phyloP scores from a whole-genome alignment of 306 rosid species.

The Crotalaria pallida region DNA sequence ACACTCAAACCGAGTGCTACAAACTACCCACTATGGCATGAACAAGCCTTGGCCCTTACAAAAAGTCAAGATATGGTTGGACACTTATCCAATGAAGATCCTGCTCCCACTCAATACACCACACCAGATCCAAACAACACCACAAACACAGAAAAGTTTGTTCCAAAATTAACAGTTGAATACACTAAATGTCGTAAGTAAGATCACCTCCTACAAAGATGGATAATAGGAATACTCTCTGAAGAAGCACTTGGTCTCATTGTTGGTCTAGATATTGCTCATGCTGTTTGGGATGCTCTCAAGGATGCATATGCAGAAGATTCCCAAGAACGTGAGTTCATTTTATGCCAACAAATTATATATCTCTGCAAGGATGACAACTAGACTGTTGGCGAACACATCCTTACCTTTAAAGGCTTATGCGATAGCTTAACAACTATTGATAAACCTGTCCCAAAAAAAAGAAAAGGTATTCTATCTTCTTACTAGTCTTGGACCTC shows the following conservation, averaged over 20 bases:
- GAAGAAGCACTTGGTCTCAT: background rate
- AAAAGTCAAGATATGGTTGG: background rate
- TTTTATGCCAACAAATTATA: background rate
- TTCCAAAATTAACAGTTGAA: background rate
- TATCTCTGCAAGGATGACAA: background rate
- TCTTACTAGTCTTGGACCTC: background rate
- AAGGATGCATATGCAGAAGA: background rate
- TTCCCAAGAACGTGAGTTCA: constrained; percentile 3
- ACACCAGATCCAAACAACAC: background rate
- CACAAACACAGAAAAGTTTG: background rate
- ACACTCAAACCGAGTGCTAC: background rate
- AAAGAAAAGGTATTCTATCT: background rate
- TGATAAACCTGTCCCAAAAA: background rate
- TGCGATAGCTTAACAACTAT: background rate
- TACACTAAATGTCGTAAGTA: too few species aligned
- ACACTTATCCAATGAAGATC: background rate
- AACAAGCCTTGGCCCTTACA: background rate
- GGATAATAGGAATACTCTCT: too few species aligned
- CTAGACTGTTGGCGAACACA: background rate
- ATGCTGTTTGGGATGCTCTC: background rate
- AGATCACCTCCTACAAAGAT: too few species aligned
- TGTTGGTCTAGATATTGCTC: background rate
- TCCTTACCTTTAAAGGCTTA: background rate
- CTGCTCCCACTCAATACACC: background rate
- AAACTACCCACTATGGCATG: background rate